A percentile compares a stretch with the other conserved stretches of the same genome.
These are phyloP conservation scores for Boletus patriciae DNA, from an alignment of 768 basidiomycete genomes.

Conservation along the genomic window DNA sequence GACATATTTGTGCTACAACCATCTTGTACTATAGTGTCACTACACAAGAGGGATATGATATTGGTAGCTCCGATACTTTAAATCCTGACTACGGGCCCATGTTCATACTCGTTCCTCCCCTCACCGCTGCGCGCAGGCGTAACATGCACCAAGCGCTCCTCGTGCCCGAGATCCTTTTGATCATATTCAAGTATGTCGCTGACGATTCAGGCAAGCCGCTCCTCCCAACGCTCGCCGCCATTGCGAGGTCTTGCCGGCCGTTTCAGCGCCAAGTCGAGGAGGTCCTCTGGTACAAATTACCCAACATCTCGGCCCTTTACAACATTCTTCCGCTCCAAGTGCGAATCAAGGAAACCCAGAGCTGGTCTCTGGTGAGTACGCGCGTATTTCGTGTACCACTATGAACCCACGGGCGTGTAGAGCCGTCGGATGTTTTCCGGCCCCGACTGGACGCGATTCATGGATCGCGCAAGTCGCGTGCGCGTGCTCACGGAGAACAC, in stretches of 20 bases:
- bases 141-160: conserved; percentile 17
- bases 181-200: conserved; percentile 20
- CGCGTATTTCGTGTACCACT: neutral
- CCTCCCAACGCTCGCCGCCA: conserved; percentile 20
- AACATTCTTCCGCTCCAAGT: conserved; percentile 20
- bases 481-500: conserved; percentile 12
- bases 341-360: conserved; percentile 4
- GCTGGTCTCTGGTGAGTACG: conserved; percentile 24
- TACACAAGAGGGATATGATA: neutral
- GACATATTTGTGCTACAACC: neutral
- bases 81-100: neutral
- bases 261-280: conserved; percentile 23
- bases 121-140: neutral
- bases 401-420: conserved; percentile 2
- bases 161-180: conserved; percentile 25
- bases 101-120: conserved; percentile 9
- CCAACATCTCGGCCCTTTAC: conserved; percentile 11
- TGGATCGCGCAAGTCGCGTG: conserved; percentile 17
- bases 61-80: neutral
- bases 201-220: conserved; percentile 16
- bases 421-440: conserved; percentile 21
- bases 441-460: conserved; percentile 18
- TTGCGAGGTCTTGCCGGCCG: conserved; percentile 29
- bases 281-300: conserved; percentile 24
- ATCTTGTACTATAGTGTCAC: neutral